Base-by-base conservation (phyloP, 345 rosid genomes). In the Euphorbia peplus region DNA sequence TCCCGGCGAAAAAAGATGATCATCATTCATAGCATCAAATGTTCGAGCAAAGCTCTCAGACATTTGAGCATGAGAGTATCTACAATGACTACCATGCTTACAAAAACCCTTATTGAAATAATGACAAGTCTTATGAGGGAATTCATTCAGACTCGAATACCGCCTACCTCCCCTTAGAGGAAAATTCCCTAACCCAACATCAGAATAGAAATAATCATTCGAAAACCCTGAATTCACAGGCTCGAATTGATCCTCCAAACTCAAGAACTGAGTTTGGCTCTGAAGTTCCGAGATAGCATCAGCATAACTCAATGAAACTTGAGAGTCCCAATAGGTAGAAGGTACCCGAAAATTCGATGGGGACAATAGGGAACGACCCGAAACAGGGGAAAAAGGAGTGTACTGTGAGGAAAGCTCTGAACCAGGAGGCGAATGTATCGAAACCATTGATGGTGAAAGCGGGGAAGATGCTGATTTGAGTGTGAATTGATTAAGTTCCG, bases 91-190 rank as follows among this genome's bases (percentile, higher is more conserved):
- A 25, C 93, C 90, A 57, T 86, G 88, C 84, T 80, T 88, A 65
- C 93, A 88, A 32, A 67, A 81, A 16, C 90, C 93, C 76, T 83
- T 84, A 76, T 74, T 88, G 77, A 75, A 86, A 60, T 83, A 88
- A 69, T 83, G 89, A 61, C 93, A 88, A 5, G 68, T 80, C 83
- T 81, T 88, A 6, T 71, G 67, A 0, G 87, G 84, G 60, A 82
- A 70, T 15, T 82, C 89, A 14, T 46, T 48, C 16, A 67, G 50
- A 69, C 69, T 63, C n/a, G 60, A 64, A 74, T 70, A 61, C 4
- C 72, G 63, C 1, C 65, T 78, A 44, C 79, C 29, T 73, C 84
- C 73, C 4, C 72, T 67, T 4, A 8, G 10, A 30, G 73, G 68
- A 14, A 74, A 44, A 67, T 61, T 75, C 48, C 66, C 54, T 28